Percentiles rank a stretch among this genome's conserved stretches.
These are phyloP conservation scores for Phyllosticta paracitricarpa DNA, from an alignment of 2,329 filamentous ascomycete species.

Conservation along the genomic window DNA sequence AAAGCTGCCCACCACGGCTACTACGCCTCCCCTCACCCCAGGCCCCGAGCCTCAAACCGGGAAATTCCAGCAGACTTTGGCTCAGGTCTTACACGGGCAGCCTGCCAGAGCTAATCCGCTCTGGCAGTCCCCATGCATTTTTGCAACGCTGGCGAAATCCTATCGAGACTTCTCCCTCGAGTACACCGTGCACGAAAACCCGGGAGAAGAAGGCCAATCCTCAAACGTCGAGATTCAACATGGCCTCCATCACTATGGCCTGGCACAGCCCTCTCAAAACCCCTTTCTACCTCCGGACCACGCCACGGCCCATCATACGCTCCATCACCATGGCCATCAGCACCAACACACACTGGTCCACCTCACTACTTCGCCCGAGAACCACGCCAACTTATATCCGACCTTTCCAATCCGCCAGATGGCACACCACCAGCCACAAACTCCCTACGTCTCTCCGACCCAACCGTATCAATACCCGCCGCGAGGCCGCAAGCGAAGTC, in stretches of 20 bases:
- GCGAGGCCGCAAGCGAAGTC: constrained; percentile 34
- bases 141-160: constrained; percentile 40
- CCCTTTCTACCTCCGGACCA: constrained; percentile 18
- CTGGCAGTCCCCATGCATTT: constrained; percentile 42
- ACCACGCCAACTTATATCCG: constrained; percentile 5
- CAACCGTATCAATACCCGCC: constrained; percentile 13
- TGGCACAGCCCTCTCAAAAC: constrained; percentile 14
- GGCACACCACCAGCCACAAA: constrained; percentile 20
- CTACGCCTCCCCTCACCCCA: constrained; percentile 18
- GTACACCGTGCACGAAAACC: constrained; percentile 34
- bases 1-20: constrained; percentile 22
- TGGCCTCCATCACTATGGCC: constrained; percentile 29
- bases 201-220: constrained; percentile 32
- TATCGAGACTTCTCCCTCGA: constrained; percentile 37
- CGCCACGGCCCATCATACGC: constrained; percentile 26
- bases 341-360: constrained; percentile 22
- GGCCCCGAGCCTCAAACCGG: not conserved
- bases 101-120: constrained; percentile 40
- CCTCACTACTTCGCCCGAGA: constrained; percentile 23
- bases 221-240: constrained; percentile 33
- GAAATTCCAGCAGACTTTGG: constrained; percentile 15
- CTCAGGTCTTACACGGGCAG: constrained; percentile 34
- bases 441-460: constrained; percentile 24
- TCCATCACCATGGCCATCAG: constrained; percentile 13
- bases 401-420: constrained; percentile 15